A percentile compares a stretch with the other conserved stretches of the same genome.
Conservation (phyloP, 106 monocot species). For the Platanthera zijinensis region DNA sequence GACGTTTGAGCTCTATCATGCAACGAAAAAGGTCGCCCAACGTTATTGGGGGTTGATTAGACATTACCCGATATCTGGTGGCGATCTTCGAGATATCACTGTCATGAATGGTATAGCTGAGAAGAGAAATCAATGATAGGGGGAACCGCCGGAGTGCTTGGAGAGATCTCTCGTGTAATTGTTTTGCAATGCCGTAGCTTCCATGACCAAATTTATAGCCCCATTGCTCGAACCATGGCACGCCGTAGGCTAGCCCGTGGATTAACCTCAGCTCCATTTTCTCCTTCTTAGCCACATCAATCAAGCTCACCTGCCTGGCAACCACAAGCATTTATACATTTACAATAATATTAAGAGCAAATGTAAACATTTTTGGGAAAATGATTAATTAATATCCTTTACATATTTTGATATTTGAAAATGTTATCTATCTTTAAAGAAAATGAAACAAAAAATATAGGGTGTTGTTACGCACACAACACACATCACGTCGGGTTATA, state of each 20-base stretch:
- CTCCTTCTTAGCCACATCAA: slow-evolving; percentile 58
- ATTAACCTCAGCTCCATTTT: slow-evolving; percentile 73
- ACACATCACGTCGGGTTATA: too few species aligned
- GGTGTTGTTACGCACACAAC: too few species aligned
- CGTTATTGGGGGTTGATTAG: slow-evolving; percentile 27
- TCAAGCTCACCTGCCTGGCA: slow-evolving; percentile 61
- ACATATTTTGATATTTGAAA: neutral
- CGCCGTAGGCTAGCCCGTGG: slow-evolving; percentile 63
- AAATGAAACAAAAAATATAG: too few species aligned
- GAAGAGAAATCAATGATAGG: slow-evolving; percentile 46
- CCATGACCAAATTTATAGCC: slow-evolving; percentile 64
- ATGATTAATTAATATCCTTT: neutral
- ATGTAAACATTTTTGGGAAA: neutral
- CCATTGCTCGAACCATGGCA: slow-evolving; percentile 78
- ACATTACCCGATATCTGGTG: slow-evolving; percentile 53
- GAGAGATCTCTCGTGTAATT: slow-evolving; percentile 56
- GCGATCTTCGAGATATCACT: slow-evolving; percentile 24
- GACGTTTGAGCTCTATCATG: slow-evolving; percentile 55
- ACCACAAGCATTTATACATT: neutral
- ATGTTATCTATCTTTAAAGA: too few species aligned
- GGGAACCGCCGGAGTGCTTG: slow-evolving; percentile 47
- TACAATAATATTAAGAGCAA: neutral
- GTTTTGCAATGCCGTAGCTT: slow-evolving; percentile 50
- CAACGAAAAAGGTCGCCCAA: slow-evolving; percentile 59
- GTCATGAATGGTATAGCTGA: slow-evolving; percentile 21